Conservation (phyloP, 2,329 filamentous ascomycete species). For the Fusarium nelsonii region DNA sequence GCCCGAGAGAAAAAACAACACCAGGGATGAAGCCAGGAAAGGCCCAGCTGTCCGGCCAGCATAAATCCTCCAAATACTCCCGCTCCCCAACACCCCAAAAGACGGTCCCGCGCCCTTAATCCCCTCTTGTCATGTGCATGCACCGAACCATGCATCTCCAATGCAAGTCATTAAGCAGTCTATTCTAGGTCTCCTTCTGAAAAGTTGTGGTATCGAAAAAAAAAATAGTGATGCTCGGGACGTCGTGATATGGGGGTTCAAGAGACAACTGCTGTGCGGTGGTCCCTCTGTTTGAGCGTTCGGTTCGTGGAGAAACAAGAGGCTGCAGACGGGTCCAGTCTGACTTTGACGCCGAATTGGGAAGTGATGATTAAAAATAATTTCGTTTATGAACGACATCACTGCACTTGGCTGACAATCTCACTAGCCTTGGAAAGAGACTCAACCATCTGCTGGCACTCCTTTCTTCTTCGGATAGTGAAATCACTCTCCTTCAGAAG, state of each 20-base stretch:
- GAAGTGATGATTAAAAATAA: constrained; percentile 24
- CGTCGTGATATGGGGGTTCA: constrained; percentile 21
- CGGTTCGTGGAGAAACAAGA: constrained; percentile 21
- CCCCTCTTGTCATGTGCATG: constrained; percentile 12
- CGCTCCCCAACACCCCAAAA: constrained; percentile 24
- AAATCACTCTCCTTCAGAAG: constrained; percentile 98
- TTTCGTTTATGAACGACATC: constrained; percentile 44
- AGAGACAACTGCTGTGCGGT: constrained; percentile 25
- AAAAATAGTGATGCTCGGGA: constrained; percentile 45
- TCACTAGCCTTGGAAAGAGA: constrained; percentile 89
- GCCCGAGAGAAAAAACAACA: constrained; percentile 29
- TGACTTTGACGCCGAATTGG: constrained; percentile 28
- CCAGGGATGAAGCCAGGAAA: constrained; percentile 29
- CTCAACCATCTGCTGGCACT: constrained; percentile 99
- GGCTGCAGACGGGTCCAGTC: constrained; percentile 20
- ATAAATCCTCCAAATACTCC: constrained; percentile 31
- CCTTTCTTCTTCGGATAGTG: constrained; percentile 92
- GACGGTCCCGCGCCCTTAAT: constrained; percentile 11
- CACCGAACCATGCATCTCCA: constrained; percentile 34
- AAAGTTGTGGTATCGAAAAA: constrained; percentile 57
- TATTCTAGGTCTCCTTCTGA: constrained; percentile 52
- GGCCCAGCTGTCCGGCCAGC: constrained; percentile 16
- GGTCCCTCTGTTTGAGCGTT: constrained; percentile 15
- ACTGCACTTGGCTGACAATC: constrained; percentile 88
- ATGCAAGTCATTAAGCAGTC: constrained; percentile 51